phyloP scores from a whole-genome alignment of 2,329 filamentous ascomycete species.

The Botrytis fabae region DNA sequence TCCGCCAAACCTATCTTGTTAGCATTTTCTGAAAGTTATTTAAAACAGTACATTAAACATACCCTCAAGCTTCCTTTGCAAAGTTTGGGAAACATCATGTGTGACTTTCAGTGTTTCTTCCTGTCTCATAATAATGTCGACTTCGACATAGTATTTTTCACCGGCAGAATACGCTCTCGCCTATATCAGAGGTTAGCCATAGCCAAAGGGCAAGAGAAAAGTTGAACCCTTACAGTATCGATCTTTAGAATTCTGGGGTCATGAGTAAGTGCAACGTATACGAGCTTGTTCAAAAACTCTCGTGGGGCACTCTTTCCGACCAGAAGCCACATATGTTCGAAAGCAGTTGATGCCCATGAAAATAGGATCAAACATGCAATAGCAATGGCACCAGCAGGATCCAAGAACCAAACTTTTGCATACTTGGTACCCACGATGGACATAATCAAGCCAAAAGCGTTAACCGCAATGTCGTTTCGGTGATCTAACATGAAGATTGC shows the following conservation, averaged over 20 bases:
- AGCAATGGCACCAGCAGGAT: slow-evolving; percentile 86
- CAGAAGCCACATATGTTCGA: slow-evolving; percentile 84
- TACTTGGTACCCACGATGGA: slow-evolving; percentile 89
- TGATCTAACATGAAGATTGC: slow-evolving; percentile 96
- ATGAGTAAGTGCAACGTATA: slow-evolving; percentile 94
- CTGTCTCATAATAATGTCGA: slow-evolving; percentile 92
- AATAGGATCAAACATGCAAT: slow-evolving; percentile 75
- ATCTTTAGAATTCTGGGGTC: slow-evolving; percentile 78
- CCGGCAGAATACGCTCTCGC: slow-evolving; percentile 21
- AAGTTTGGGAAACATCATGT: slow-evolving; percentile 89
- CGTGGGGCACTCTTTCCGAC: slow-evolving; percentile 87
- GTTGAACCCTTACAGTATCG: slow-evolving; percentile 59
- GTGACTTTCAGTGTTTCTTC: slow-evolving; percentile 71
- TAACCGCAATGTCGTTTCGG: slow-evolving; percentile 95
- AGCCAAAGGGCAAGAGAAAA: not conserved
- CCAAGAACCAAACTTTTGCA: slow-evolving; percentile 76
- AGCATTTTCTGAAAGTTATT: not conserved
- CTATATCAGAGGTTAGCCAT: slow-evolving; percentile 6
- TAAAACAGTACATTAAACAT: not conserved
- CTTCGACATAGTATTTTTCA: slow-evolving; percentile 80
- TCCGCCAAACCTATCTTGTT: slow-evolving; percentile 60
- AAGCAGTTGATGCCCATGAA: slow-evolving; percentile 84
- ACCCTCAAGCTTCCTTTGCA: slow-evolving; percentile 92
- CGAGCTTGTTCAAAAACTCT: slow-evolving; percentile 87
- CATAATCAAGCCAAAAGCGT: slow-evolving; percentile 87